Base-by-base conservation (phyloP, 192 early-diverging fungal genomes). In the Linnemannia hyalina region DNA sequence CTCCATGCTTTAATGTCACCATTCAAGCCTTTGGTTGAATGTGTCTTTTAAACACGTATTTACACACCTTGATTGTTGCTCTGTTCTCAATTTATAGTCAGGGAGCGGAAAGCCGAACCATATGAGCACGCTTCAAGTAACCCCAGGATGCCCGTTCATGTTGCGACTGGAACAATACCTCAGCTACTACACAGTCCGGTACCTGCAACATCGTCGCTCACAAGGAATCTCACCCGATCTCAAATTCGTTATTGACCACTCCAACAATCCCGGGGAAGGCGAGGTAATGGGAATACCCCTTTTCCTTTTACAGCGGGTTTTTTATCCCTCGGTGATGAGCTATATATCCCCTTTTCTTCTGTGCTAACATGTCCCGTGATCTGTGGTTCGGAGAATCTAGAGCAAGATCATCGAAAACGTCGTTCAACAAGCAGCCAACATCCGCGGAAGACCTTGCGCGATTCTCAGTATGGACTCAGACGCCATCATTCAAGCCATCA, bases 121-220 rank as follows among this genome's bases (percentile, higher is more conserved):
- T 5, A 82, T 88, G 77, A 88, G 82, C 52, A 80, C 87, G 8
- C 54, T 83, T 13, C 87, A 88, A 29, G 36, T 83, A 9, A 88
- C 87, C 8, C 87, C 87, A 35, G 87, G 87, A 2, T 88, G 87
- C 32, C 82, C 81, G 6, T 88, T 88, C 32, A 88, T 88, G 87
- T 36, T 72, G 4, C 87, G 87, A 8, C 29, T 88, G 26, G 87
- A 88, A 18, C 80, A 78, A 9, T 88, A 88, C 42, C 73, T 88
- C 36, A 81, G 77, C 65, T 88, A 88, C 68, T 88, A 88, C 38
- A 40, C 78, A 3, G 81, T 82, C 41, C 87, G 82, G 1, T 88
- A 88, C 40, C 60, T 88, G 0, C 87, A 88, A 38, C 80, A 86
- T 1, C 79, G 84, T 40, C 84, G 75, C 1, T 23, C 22, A 1